Evolutionary conservation across 441 rosid species (phyloP), one percentile per base, ranked within the genome.

Genomic region (Adansonia grandidieri): DNA sequence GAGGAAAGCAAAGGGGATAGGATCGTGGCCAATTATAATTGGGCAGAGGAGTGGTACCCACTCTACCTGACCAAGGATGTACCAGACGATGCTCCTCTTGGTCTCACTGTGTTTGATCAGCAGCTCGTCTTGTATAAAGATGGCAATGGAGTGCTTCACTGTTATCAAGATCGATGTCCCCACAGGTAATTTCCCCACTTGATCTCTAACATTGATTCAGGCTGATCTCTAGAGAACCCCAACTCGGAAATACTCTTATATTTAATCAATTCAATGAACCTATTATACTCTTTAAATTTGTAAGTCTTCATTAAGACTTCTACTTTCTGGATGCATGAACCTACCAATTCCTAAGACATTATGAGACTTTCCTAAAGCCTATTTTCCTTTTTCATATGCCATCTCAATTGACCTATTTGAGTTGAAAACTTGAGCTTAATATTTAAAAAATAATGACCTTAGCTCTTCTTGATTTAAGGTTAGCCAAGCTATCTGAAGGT

Each of bases 41-140:
- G 98, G 98, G 87, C 87, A 5, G 91, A 95, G 79, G 98, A 95
- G 50, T 92, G 99, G 98, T 95, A 95, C 77, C 99, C 98, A 8
- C 86, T 95, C 83, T 95, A 95, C 76, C 93, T 96, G n/a, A 81
- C 95, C 28, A 85, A 79, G 77, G 95, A 96, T 81, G 85, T 96
- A 0, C 98, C 99, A 0, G 92, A 92, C 47, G 98, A 96, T 84
- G 91, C 99, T 1, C 97, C 99, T n/a, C 79, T 96, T 13, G 99
- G 99, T 0, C 97, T 96, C 69, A 89, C 91, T 60, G 97, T 95
- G 45, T 95, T 83, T 77, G 97, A 93, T 80, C 88, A 83, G 75
- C 96, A 92, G 83, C 79, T 93, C 2, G 98, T 93, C 53, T 81
- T 95, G 88, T 95, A 85, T 53, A 91, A 81, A 81, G 99, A 95